Evolutionary conservation across 352 stramenopile genomes (phyloP).

Genomic region (Phytophthora vignae): DNA sequence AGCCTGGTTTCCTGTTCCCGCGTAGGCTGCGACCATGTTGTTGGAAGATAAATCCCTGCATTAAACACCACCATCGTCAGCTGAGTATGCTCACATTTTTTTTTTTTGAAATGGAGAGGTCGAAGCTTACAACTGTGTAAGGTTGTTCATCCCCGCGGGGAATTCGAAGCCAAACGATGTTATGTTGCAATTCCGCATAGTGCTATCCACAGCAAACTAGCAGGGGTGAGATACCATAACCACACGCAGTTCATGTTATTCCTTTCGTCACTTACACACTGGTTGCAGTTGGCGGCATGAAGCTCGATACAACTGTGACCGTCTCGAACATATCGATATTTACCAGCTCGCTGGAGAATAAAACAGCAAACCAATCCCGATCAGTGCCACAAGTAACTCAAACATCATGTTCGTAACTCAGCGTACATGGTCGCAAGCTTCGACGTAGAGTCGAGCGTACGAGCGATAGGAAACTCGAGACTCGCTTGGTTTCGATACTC

Average conservation of each 20-base stretch:
- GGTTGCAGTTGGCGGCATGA: conserved; percentile 31
- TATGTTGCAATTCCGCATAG: conserved; percentile 53
- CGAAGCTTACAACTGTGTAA: conserved; percentile 40
- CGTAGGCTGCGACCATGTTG: conserved; percentile 41
- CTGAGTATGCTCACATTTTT: not conserved
- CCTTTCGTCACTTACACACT: conserved; percentile 28
- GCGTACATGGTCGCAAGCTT: conserved; percentile 31
- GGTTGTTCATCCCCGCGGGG: conserved; percentile 23
- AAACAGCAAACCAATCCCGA: not conserved
- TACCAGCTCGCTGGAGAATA: conserved; percentile 23
- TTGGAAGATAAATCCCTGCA: conserved; percentile 54
- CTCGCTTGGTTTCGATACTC: conserved; percentile 33
- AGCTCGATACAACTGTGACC: conserved; percentile 15
- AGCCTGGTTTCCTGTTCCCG: conserved; percentile 31
- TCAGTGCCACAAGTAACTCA: not conserved
- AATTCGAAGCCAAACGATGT: conserved; percentile 49
- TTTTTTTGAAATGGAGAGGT: not conserved
- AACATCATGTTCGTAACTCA: not conserved
- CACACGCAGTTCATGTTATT: not conserved
- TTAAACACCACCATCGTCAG: not conserved
- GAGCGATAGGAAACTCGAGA: conserved; percentile 24
- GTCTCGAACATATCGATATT: conserved; percentile 40
- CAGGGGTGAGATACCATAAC: not conserved
- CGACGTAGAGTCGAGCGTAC: conserved; percentile 16
- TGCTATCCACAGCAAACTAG: conserved; percentile 22